phyloP scores from a whole-genome alignment of 2,329 filamentous ascomycete genomes.

The Aspergillus melleus region DNA sequence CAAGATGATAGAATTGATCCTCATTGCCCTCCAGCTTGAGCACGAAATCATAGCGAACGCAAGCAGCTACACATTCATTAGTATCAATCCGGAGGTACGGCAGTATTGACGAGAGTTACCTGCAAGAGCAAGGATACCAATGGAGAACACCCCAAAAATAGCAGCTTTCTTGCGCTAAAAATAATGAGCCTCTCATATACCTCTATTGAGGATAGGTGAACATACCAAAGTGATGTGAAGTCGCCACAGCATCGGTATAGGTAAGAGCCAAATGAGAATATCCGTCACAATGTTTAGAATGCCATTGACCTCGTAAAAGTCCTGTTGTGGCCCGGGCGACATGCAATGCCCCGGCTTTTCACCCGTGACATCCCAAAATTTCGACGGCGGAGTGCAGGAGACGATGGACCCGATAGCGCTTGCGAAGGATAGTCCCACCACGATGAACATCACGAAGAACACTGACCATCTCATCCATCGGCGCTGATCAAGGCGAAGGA shows the following conservation, averaged over 20 bases:
- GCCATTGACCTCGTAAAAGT: slow-evolving; percentile 18
- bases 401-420: slow-evolving; percentile 5
- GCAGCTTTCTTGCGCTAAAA: too few relatives aligned
- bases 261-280: slow-evolving; percentile 16
- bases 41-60: slow-evolving; percentile 17
- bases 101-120: too few relatives aligned
- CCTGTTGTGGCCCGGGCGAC: slow-evolving; percentile 8
- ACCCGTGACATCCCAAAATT: slow-evolving; percentile 10
- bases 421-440: neutral
- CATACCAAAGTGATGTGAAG: neutral
- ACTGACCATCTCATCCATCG: too few relatives aligned
- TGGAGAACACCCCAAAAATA: too few relatives aligned
- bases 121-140: too few relatives aligned
- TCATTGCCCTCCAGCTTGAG: slow-evolving; percentile 5
- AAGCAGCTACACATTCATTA: slow-evolving; percentile 5
- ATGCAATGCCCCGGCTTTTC: slow-evolving; percentile 10
- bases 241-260: slow-evolving; percentile 16
- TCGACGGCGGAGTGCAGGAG: slow-evolving; percentile 11
- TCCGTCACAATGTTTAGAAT: slow-evolving; percentile 17
- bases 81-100: too few relatives aligned
- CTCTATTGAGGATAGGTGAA: too few relatives aligned
- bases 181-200: too few relatives aligned
- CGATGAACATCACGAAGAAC: too few relatives aligned
- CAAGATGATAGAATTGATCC: slow-evolving; percentile 16
- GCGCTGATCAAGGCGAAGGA: too few relatives aligned